Evolutionary conservation across 352 stramenopile species (phyloP).

Genomic region (Phytophthora ramorum): DNA sequence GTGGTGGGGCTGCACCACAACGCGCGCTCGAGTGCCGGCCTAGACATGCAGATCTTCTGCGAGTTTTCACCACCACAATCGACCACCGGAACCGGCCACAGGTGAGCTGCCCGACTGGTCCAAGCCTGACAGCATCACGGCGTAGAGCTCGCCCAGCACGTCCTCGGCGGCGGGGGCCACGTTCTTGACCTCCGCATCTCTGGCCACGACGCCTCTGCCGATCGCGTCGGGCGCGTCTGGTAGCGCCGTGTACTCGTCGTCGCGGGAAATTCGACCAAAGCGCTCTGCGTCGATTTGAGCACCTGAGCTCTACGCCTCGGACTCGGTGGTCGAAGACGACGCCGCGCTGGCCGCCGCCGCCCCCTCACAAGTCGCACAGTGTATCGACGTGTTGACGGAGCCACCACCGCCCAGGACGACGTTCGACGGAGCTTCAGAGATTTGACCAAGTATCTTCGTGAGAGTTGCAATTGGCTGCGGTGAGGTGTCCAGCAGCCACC

Average conservation of each 20-base stretch:
- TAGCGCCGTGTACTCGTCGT: too few relatives aligned
- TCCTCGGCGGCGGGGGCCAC: too few relatives aligned
- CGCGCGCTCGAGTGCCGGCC: conserved; percentile 52
- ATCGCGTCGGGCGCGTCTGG: too few relatives aligned
- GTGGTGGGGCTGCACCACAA: conserved; percentile 70
- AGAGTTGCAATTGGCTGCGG: neutral
- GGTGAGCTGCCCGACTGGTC: conserved; percentile 68
- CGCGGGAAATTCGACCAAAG: too few relatives aligned
- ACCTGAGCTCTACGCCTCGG: too few relatives aligned
- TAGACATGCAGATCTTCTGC: conserved; percentile 88
- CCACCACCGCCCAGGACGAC: neutral
- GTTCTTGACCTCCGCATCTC: too few relatives aligned
- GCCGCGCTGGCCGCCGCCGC: too few relatives aligned
- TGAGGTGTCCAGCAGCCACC: neutral
- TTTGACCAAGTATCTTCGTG: conserved; percentile 12
- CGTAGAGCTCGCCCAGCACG: too few relatives aligned
- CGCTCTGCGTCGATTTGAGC: too few relatives aligned
- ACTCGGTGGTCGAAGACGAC: too few relatives aligned
- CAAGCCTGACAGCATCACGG: conserved; percentile 61
- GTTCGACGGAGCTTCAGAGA: conserved; percentile 10
- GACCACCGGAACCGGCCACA: conserved; percentile 53
- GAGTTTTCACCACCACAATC: conserved; percentile 80
- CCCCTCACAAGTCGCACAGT: conserved; percentile 12
- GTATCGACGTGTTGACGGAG: conserved; percentile 16
- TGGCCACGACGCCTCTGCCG: too few relatives aligned